These are phyloP conservation scores for Lotus japonicus DNA, from an alignment of 306 rosid genomes.

Conservation along the genomic window DNA sequence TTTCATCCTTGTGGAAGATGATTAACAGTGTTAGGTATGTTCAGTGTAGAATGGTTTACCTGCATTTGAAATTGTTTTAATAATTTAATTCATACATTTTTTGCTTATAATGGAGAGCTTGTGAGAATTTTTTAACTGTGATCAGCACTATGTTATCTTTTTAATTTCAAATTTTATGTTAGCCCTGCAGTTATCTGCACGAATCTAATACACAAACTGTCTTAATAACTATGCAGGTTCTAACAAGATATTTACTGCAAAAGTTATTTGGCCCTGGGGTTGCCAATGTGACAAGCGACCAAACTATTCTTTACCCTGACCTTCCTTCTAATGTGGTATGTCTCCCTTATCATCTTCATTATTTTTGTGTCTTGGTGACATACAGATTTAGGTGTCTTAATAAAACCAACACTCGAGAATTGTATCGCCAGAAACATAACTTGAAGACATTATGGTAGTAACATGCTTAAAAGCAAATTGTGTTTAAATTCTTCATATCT, in stretches of 20 bases:
- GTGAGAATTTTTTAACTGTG: background rate
- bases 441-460: background rate
- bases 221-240: slow-evolving; percentile 39
- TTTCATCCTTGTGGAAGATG: background rate
- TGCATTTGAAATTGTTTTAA: background rate
- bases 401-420: background rate
- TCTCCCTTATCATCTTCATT: slow-evolving; percentile 19
- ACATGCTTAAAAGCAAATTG: background rate
- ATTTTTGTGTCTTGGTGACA: background rate
- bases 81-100: background rate
- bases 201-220: slow-evolving; percentile 9
- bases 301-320: slow-evolving; percentile 58
- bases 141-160: background rate
- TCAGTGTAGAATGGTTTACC: background rate
- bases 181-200: background rate
- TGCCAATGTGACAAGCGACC: slow-evolving; percentile 49
- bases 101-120: background rate
- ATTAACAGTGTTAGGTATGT: background rate
- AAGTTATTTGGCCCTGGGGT: slow-evolving; percentile 68
- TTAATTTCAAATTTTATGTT: background rate
- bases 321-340: slow-evolving; percentile 91
- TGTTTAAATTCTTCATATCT: background rate
- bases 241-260: slow-evolving; percentile 70
- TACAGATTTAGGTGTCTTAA: background rate
- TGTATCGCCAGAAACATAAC: background rate